These are phyloP conservation scores for Tetrahymena elliotti DNA, from an alignment of 73 alveolate genomes.

Conservation along the genomic window DNA sequence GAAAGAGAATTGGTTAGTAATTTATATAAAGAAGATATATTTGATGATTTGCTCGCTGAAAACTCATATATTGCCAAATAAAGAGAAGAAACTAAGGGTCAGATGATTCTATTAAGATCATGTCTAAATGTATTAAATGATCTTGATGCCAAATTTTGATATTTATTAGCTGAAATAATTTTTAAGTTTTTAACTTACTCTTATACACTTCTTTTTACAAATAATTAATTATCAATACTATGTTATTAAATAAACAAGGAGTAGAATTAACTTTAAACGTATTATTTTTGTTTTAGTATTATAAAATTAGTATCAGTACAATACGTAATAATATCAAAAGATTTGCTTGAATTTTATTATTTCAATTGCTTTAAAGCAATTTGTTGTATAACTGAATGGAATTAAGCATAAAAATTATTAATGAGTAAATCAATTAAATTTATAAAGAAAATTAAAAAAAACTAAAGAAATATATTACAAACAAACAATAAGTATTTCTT, in stretches of 20 bases:
- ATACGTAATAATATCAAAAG: not conserved
- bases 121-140: conserved; percentile 35
- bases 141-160: conserved; percentile 34
- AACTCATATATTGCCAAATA: conserved; percentile 6
- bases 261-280: not conserved
- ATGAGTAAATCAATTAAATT: too few species aligned
- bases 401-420: not conserved
- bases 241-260: too few species aligned
- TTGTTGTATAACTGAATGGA: not conserved
- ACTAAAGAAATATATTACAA: not conserved
- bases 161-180: too few species aligned
- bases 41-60: conserved; percentile 26
- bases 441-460: too few species aligned
- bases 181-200: not conserved
- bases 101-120: conserved; percentile 15
- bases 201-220: too few species aligned
- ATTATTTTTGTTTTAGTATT: too few species aligned
- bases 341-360: too few species aligned
- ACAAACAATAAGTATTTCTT: not conserved
- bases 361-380: not conserved
- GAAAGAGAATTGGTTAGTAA: conserved; percentile 31
- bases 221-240: not conserved
- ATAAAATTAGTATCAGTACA: too few species aligned
- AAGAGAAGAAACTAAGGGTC: conserved; percentile 12
- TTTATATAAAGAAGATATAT: conserved; percentile 16